These are phyloP conservation scores for Hypoxylon crocopeplum DNA, from an alignment of 495 filamentous ascomycete genomes.

Conservation along the genomic window DNA sequence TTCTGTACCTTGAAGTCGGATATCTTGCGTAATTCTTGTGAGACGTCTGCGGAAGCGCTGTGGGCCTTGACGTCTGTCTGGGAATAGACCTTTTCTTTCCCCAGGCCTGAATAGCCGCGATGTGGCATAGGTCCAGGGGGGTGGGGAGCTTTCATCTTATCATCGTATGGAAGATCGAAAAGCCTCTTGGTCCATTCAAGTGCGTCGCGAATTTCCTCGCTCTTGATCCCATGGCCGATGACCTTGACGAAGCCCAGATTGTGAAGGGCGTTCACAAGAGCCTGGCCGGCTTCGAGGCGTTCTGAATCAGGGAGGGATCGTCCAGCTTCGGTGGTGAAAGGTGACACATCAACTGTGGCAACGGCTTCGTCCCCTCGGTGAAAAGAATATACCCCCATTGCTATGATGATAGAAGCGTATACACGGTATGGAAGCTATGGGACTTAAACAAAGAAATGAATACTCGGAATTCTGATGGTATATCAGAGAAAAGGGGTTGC, in stretches of 20 bases:
- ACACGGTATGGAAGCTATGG: neutral
- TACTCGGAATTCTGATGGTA: no score
- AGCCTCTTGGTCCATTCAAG: constrained; percentile 56
- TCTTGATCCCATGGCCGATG: constrained; percentile 58
- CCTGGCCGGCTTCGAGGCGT: neutral
- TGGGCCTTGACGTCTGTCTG: constrained; percentile 22
- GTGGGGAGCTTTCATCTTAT: constrained; percentile 42
- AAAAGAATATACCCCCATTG: neutral
- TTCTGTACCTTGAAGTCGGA: constrained; percentile 35
- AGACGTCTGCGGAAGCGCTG: constrained; percentile 32
- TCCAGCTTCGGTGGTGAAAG: neutral
- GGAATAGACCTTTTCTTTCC: constrained; percentile 36
- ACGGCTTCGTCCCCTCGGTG: neutral
- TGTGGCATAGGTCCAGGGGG: constrained; percentile 36
- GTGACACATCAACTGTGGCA: constrained; percentile 13
- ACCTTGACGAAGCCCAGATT: constrained; percentile 64
- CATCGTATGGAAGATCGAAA: constrained; percentile 38
- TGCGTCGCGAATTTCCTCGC: constrained; percentile 53
- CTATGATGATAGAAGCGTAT: neutral
- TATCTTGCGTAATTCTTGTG: constrained; percentile 47
- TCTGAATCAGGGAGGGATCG: neutral
- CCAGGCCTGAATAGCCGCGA: constrained; percentile 39
- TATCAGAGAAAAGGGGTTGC: no score
- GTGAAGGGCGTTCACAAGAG: constrained; percentile 57
- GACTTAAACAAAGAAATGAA: no score